Conservation (phyloP, 108 stramenopile species). For the Schizochytrium sp. region DNA sequence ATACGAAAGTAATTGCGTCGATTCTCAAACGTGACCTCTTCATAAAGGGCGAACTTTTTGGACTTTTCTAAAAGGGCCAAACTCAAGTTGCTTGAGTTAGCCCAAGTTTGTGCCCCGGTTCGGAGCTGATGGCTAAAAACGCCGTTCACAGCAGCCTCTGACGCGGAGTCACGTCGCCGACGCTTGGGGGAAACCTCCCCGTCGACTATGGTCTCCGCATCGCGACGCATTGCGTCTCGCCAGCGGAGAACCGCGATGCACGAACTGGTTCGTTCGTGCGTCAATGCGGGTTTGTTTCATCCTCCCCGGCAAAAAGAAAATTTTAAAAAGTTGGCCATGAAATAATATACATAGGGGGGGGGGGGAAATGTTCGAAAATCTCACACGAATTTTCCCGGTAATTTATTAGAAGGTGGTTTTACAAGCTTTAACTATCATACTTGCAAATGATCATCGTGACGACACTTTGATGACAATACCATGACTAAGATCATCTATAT, state of each 20-base stretch:
- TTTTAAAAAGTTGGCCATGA: too few species aligned
- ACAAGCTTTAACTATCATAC: too few species aligned
- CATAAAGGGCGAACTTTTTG: neutral
- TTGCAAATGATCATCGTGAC: too few species aligned
- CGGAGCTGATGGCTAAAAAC: neutral
- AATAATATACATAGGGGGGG: too few species aligned
- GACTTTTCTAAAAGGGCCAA: slow-evolving; percentile 22
- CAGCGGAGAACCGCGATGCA: neutral
- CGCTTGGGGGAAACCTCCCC: neutral
- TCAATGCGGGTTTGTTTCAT: too few species aligned
- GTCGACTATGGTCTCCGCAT: neutral
- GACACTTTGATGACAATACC: too few species aligned
- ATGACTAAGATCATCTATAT: too few species aligned
- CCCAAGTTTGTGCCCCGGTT: neutral
- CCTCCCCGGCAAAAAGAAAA: too few species aligned
- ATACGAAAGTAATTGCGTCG: slow-evolving; percentile 49
- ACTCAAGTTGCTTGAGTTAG: neutral
- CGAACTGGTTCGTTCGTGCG: too few species aligned
- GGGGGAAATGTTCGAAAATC: too few species aligned
- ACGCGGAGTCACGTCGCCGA: neutral
- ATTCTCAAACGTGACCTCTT: slow-evolving; percentile 53
- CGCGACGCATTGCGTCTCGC: neutral
- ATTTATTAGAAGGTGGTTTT: too few species aligned
- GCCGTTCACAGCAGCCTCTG: neutral
- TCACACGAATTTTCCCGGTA: too few species aligned